Base-by-base conservation (phyloP, 345 rosid genomes). In the Carallia pectinifolia region DNA sequence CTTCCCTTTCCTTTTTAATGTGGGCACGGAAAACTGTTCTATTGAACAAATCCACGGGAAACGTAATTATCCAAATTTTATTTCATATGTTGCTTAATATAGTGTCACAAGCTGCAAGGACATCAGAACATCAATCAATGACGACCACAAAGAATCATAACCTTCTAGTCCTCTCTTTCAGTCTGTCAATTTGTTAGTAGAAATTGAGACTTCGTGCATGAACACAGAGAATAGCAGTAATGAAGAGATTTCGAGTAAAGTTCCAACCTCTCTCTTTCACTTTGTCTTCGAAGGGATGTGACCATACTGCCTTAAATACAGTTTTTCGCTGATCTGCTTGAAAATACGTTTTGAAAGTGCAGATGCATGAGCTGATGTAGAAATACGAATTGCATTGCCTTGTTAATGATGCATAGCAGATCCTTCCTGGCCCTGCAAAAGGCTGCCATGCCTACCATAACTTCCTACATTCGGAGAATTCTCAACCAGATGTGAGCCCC, bases 241-340 rank as follows among this genome's bases (percentile, higher is more conserved):
- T 18, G 52, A 6, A 19, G 62, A 18, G 48, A 36, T 66, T 31
- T 5, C 9, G 36, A 19, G 33, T 9, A 16, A 58, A 64, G 58
- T 31, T 64, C 84, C 36, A 62, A 92, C 98, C 96, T 85, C 68
- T 78, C 96, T 58, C 67, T 80, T 73, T 90, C 89, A 75, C 65
- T 68, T 53, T 73, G 66, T 78, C 84, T 71, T 81, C 89, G 50
- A 77, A 40, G 52, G 88, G 85, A 64, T 87, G 92, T 12, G 88
- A 76, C 56, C 88, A 75, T 5, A 91, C 13, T 1, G 87, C 83
- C 87, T 90, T 65, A 87, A 78, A 79, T 79, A 82, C 74, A 92
- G 70, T 71, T 86, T 92, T 16, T 82, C 89, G 18, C 89, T 94
- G 94, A 92, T 82, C 89, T 80, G 61, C 93, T 90, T 0, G 94